A percentile compares a stretch with the other conserved stretches of the same genome.
phyloP scores from a whole-genome alignment of 169 alveolate species.

The Plasmodium knowlesi region DNA sequence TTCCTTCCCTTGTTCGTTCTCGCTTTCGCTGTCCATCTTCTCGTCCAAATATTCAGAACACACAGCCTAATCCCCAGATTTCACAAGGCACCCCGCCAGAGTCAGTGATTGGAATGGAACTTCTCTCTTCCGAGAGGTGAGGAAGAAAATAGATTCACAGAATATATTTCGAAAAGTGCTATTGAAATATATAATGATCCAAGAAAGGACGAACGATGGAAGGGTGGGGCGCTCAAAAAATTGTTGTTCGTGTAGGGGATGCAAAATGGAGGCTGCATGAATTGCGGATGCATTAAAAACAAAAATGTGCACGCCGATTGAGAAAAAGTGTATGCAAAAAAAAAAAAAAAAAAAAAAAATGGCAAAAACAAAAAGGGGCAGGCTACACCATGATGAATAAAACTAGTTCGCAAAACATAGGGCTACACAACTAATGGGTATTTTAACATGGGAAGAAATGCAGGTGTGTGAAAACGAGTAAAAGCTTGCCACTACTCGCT shows the following conservation, averaged over 20 bases:
- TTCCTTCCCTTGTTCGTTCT: background rate
- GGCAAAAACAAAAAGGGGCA: background rate
- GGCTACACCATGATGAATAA: background rate
- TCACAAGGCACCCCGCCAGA: background rate
- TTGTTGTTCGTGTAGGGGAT: background rate
- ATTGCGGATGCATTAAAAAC: background rate
- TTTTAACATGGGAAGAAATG: background rate
- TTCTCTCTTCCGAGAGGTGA: background rate
- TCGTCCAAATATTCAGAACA: background rate
- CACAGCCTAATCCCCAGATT: background rate
- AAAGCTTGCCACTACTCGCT: background rate
- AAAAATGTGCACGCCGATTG: background rate
- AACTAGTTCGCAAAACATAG: background rate
- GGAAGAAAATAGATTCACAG: background rate
- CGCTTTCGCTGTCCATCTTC: conserved; percentile 19
- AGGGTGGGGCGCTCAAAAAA: background rate
- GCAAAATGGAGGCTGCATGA: background rate
- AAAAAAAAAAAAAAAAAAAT: background rate
- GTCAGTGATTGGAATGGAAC: background rate
- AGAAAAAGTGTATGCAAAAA: background rate
- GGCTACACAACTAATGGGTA: background rate
- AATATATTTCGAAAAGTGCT: background rate
- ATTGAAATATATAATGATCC: background rate
- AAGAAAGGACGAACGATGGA: background rate
- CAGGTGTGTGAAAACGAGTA: background rate